Conservation (phyloP, 2,329 filamentous ascomycete genomes). For the Stylonectria norvegica region DNA sequence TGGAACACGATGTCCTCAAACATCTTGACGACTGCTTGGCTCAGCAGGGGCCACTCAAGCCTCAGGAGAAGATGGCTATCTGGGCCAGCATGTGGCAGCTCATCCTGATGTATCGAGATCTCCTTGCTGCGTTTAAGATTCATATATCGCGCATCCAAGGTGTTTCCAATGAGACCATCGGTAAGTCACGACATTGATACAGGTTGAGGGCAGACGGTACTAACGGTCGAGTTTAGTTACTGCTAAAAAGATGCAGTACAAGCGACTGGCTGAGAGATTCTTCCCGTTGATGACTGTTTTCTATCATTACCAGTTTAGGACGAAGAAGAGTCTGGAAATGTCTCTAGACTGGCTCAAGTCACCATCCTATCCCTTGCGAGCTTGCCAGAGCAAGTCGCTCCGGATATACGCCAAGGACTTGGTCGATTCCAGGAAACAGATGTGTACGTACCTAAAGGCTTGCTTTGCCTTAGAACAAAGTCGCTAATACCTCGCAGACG, state of each 20-base stretch:
- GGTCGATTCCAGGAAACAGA: slow-evolving; percentile 32
- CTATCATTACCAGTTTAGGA: slow-evolving; percentile 41
- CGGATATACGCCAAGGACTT: slow-evolving; percentile 30
- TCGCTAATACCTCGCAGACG: slow-evolving; percentile 28
- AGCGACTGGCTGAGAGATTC: slow-evolving; percentile 31
- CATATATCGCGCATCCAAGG: slow-evolving; percentile 25
- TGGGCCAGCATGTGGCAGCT: slow-evolving; percentile 50
- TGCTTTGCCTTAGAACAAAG: not conserved
- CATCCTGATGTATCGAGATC: slow-evolving; percentile 46
- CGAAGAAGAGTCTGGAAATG: slow-evolving; percentile 39
- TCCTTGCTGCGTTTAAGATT: slow-evolving; percentile 32
- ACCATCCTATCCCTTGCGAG: slow-evolving; percentile 23
- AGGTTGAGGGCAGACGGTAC: not conserved
- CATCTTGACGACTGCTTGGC: slow-evolving; percentile 38
- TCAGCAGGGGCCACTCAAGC: slow-evolving; percentile 37
- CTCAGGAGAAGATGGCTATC: slow-evolving; percentile 41
- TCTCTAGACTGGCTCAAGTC: slow-evolving; percentile 37
- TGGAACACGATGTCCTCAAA: slow-evolving; percentile 40
- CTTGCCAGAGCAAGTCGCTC: slow-evolving; percentile 28
- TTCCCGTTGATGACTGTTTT: slow-evolving; percentile 39
- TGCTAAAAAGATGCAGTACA: slow-evolving; percentile 16
- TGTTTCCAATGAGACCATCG: slow-evolving; percentile 20
- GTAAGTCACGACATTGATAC: slow-evolving; percentile 12
- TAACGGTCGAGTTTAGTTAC: slow-evolving; percentile 15
- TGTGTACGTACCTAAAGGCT: slow-evolving; percentile 31